Evolutionary conservation across 2,329 filamentous ascomycete genomes (phyloP).

Genomic region (Dothidotthia symphoricarpi): DNA sequence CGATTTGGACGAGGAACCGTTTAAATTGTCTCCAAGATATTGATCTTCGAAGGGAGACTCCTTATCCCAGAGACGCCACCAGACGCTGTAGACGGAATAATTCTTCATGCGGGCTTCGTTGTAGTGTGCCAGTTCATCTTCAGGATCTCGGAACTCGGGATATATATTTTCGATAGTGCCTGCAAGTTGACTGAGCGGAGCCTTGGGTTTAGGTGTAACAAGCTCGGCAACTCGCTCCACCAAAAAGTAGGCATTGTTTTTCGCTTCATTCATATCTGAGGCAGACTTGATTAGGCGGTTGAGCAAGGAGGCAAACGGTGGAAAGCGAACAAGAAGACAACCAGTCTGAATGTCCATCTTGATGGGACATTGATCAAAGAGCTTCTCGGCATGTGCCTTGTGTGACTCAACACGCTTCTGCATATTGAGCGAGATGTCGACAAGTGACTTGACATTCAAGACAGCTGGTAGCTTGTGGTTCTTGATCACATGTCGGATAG

Average conservation of each 20-base stretch:
- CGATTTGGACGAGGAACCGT: conserved; percentile 4
- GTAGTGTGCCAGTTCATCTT: conserved; percentile 1
- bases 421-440: conserved; percentile 50
- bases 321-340: conserved; percentile 32
- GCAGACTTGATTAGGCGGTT: conserved; percentile 11
- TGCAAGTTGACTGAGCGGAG: conserved; percentile 47
- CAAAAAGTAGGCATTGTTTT: conserved; percentile 43
- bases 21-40: conserved; percentile 1
- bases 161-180: conserved; percentile 46
- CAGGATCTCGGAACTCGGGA: conserved; percentile 20
- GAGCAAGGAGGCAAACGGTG: conserved; percentile 22
- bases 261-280: conserved; percentile 19
- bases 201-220: conserved; percentile 48
- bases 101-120: conserved; percentile 8
- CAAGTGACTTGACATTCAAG: conserved; percentile 59
- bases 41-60: conserved; percentile 13
- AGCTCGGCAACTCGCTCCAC: conserved; percentile 52
- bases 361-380: conserved; percentile 53
- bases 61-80: conserved; percentile 24
- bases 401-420: conserved; percentile 53
- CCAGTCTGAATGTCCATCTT: conserved; percentile 45
- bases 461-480: conserved; percentile 65
- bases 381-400: conserved; percentile 54
- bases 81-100: conserved; percentile 22
- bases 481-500: conserved; percentile 66